Base-by-base conservation (phyloP, 2,329 filamentous ascomycete species). In the Botryotinia globosa region DNA sequence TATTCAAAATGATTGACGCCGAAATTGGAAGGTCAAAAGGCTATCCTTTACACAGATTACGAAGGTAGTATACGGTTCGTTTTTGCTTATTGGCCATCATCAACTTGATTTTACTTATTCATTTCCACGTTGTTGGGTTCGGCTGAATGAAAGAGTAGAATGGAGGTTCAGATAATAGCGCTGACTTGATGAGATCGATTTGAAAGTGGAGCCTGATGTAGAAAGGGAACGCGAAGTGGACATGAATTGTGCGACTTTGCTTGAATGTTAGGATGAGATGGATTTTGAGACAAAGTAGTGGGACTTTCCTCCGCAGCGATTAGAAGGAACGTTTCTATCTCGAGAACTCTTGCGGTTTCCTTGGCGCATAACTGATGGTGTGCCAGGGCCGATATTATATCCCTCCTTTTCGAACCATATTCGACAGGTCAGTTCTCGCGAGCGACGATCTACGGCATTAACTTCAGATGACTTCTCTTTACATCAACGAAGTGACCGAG, bases 61-160 rank as follows among this genome's bases (percentile, higher is more conserved):
- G 79, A 51, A 71, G 79, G 12, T 80, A 76, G 77, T 78, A 80
- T 72, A 77, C 75, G 9, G 76, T 80, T 44, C 77, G 77, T 1
- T 72, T 80, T 14, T 78, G 77, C 25, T 64, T 79, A 9, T 68
- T 80, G 5, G 77, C 77, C 1, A 74, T 78, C 12, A 73, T 79
- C 71, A 79, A 78, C 58, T 32, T 32, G 32, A 75, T 79, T 14
- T 66, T 78, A 2, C 73, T 80, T 1, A 75, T 79, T 79, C 16
- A 44, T 78, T 48, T n/a, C n/a, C n/a, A 76, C 76, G 8, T 70
- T 80, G 44, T 74, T 80, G 14, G 78, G 77, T 32, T 71, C 79
- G 7, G 78, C 77, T 14, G 72, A 73, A 2, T 80, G 77, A 68
- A 68, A 75, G 16, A 77, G 79, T 58, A 71, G 56, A 3, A 74